Percentiles rank a stretch among this genome's conserved stretches.
These are phyloP conservation scores for Postia placenta DNA, from an alignment of 768 basidiomycete species.

Conservation along the genomic window DNA sequence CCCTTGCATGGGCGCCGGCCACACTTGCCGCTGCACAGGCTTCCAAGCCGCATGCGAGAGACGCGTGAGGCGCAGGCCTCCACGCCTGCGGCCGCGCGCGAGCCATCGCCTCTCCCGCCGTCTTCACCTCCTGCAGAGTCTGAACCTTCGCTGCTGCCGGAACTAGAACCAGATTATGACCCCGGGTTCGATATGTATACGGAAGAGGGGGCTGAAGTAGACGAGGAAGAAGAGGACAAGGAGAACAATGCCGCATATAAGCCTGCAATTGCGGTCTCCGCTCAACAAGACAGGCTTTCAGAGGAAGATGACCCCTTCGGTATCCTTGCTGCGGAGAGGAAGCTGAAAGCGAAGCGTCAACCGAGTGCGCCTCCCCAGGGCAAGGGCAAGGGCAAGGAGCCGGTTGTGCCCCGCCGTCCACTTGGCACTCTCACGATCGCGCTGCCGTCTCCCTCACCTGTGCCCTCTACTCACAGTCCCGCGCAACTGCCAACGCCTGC, in stretches of 20 bases:
- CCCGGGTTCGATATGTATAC: neutral
- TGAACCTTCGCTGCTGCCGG: slow-evolving; percentile 8
- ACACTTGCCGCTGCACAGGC: slow-evolving; percentile 1
- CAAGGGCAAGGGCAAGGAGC: slow-evolving; percentile 8
- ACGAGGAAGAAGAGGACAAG: slow-evolving; percentile 8
- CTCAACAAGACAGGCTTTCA: neutral
- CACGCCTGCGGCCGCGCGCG: slow-evolving; percentile 5
- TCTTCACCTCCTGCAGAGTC: slow-evolving; percentile 17
- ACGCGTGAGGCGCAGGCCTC: slow-evolving; percentile 6
- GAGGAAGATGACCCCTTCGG: slow-evolving; percentile 22
- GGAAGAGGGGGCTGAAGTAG: neutral
- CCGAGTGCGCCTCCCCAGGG: neutral
- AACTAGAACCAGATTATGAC: neutral
- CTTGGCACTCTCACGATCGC: slow-evolving; percentile 14
- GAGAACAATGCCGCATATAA: slow-evolving; percentile 2
- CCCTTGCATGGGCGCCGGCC: neutral
- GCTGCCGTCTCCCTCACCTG: slow-evolving; percentile 9
- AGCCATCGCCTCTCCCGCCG: slow-evolving; percentile 20
- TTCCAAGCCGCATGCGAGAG: slow-evolving; percentile 2
- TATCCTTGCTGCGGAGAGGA: slow-evolving; percentile 20
- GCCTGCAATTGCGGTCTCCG: neutral
- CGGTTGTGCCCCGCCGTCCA: slow-evolving; percentile 10
- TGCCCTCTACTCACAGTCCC: neutral
- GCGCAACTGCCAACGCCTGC: slow-evolving; percentile 18
- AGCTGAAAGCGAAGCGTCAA: slow-evolving; percentile 16